These are phyloP conservation scores for Trametes polyzona DNA, from an alignment of 1,284 basidiomycete genomes.

Conservation along the genomic window DNA sequence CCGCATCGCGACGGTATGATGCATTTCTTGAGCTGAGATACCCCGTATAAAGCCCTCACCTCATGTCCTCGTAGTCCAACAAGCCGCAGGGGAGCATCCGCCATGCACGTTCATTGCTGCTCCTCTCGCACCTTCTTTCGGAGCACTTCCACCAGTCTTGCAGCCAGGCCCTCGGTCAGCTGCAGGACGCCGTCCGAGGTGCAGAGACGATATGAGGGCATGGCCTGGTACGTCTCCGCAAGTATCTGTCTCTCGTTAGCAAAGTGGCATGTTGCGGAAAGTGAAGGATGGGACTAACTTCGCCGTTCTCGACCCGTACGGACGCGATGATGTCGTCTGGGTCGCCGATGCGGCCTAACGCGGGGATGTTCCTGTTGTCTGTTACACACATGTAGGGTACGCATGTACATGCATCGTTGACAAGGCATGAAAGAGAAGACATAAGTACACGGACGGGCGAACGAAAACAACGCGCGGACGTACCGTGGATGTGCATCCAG, in stretches of 20 bases:
- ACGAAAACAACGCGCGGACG: constrained; percentile 30
- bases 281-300: constrained; percentile 44
- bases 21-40: no score
- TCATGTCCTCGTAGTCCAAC: no score
- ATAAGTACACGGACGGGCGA: not conserved
- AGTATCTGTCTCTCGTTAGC: constrained; percentile 49
- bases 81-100: no score
- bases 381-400: not conserved
- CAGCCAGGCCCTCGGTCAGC: constrained; percentile 64
- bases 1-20: no score
- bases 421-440: no score
- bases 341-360: constrained; percentile 72
- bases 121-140: constrained; percentile 28
- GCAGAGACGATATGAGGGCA: constrained; percentile 80
- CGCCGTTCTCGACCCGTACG: constrained; percentile 70
- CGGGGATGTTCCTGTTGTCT: constrained; percentile 76
- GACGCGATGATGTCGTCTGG: constrained; percentile 81
- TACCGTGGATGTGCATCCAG: constrained; percentile 86
- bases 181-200: constrained; percentile 69
- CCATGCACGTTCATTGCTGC: constrained; percentile 5
- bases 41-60: no score
- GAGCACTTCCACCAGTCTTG: constrained; percentile 46
- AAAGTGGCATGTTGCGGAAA: not conserved
- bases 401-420: no score
- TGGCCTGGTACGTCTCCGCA: constrained; percentile 73